Evolutionary conservation across 202 grass and related monocot genomes (phyloP).

Genomic region (Eragrostis tef): DNA sequence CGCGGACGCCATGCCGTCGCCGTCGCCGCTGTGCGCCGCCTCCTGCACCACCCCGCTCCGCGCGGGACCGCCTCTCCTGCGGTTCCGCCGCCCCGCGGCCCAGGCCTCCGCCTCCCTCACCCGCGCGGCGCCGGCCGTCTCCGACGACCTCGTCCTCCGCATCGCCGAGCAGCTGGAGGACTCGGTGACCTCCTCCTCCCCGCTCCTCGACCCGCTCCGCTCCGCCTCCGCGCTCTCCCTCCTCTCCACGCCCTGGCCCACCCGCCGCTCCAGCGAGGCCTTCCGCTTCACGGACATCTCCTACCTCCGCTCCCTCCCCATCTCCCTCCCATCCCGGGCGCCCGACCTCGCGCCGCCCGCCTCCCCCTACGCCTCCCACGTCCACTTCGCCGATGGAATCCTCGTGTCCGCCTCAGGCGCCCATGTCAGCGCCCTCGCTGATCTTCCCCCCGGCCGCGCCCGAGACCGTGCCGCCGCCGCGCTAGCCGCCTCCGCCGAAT

Average conservation of each 20-base stretch:
- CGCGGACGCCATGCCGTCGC: constrained; percentile 52
- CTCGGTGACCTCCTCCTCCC: constrained; percentile 57
- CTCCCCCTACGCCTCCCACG: constrained; percentile 45
- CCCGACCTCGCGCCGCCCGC: constrained; percentile 25
- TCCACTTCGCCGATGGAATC: constrained; percentile 58
- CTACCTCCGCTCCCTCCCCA: constrained; percentile 74
- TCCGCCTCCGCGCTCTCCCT: constrained; percentile 71
- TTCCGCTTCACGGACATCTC: constrained; percentile 95
- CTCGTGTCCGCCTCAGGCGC: constrained; percentile 49
- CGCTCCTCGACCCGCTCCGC: constrained; percentile 63
- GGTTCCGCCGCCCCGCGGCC: constrained; percentile 4
- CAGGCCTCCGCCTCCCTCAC: constrained; percentile 2
- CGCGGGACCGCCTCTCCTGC: background rate
- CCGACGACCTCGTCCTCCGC: constrained; percentile 81
- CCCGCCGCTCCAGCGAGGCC: constrained; percentile 68
- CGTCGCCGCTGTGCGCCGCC: constrained; percentile 45
- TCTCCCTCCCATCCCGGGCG: constrained; percentile 53
- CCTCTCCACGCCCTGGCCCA: constrained; percentile 79
- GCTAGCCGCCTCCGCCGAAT: constrained; percentile 52
- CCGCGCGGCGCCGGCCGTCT: constrained; percentile 57
- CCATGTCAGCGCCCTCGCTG: constrained; percentile 55
- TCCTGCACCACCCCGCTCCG: constrained; percentile 44
- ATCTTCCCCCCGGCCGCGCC: constrained; percentile 45
- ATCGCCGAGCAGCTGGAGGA: constrained; percentile 98
- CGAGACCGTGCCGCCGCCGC: constrained; percentile 55